Conservation (phyloP, 2,329 filamentous ascomycete genomes). For the Massarina eburnea region DNA sequence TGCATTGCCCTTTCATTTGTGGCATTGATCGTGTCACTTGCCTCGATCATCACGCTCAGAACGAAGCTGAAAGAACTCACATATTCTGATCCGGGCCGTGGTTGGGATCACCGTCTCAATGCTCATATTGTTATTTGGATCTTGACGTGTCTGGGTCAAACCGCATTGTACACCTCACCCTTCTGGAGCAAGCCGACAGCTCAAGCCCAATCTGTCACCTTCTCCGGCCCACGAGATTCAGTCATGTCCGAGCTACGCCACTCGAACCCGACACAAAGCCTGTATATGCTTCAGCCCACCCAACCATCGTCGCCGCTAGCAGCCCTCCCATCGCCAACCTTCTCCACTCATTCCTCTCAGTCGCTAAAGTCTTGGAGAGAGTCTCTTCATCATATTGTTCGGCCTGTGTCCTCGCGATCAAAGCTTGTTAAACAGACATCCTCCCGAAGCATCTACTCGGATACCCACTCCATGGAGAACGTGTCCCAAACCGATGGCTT, state of each 20-base stretch:
- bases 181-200: slow-evolving; percentile 26
- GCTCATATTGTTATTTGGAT: slow-evolving; percentile 41
- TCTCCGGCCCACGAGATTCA: slow-evolving; percentile 36
- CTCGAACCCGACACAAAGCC: slow-evolving; percentile 22
- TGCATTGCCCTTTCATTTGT: slow-evolving; percentile 25
- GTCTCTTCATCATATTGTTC: slow-evolving; percentile 42
- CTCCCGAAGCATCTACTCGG: slow-evolving; percentile 37
- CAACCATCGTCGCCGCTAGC: slow-evolving; percentile 30
- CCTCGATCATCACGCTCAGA: slow-evolving; percentile 29
- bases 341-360: slow-evolving; percentile 37
- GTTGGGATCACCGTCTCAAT: slow-evolving; percentile 30
- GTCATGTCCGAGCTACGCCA: slow-evolving; percentile 39
- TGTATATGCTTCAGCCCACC: slow-evolving; percentile 27
- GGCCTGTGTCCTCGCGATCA: slow-evolving; percentile 40
- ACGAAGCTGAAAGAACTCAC: slow-evolving; percentile 22
- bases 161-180: slow-evolving; percentile 30
- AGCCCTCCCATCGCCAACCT: slow-evolving; percentile 39
- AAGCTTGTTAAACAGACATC: slow-evolving; percentile 38
- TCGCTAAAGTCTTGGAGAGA: slow-evolving; percentile 41
- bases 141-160: slow-evolving; percentile 33
- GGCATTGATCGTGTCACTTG: slow-evolving; percentile 31
- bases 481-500: slow-evolving; percentile 60
- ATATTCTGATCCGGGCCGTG: slow-evolving; percentile 12
- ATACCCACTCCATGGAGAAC: slow-evolving; percentile 37
- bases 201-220: slow-evolving; percentile 19